Conservation (phyloP, 2,329 filamentous ascomycete species). For the Ascochyta rabiei region DNA sequence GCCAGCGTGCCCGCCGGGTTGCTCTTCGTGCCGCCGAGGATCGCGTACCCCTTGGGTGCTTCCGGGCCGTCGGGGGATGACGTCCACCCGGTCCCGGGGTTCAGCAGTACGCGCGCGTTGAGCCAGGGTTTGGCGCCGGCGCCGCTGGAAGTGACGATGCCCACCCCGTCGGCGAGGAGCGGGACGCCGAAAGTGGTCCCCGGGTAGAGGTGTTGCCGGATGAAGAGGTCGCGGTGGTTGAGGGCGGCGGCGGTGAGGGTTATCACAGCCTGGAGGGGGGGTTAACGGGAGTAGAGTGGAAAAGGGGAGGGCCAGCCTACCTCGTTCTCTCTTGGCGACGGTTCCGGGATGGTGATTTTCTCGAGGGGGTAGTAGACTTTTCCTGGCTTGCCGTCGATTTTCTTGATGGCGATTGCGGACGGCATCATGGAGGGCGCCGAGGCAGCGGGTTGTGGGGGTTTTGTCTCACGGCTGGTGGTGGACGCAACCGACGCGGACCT, state of each 20-base stretch:
- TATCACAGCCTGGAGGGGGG: slow-evolving; percentile 71
- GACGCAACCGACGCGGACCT: slow-evolving; percentile 9
- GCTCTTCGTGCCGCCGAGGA: slow-evolving; percentile 71
- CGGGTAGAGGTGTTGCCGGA: slow-evolving; percentile 90
- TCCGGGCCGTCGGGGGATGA: slow-evolving; percentile 76
- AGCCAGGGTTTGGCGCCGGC: slow-evolving; percentile 61
- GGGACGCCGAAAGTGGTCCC: slow-evolving; percentile 79
- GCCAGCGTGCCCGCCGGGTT: slow-evolving; percentile 73
- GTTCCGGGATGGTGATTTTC: slow-evolving; percentile 38
- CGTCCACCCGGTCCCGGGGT: slow-evolving; percentile 79
- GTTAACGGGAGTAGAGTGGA: too few species aligned
- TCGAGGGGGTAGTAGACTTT: slow-evolving; percentile 79
- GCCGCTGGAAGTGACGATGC: slow-evolving; percentile 71
- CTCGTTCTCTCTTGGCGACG: slow-evolving; percentile 40
- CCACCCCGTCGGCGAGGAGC: slow-evolving; percentile 82
- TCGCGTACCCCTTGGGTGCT: slow-evolving; percentile 61
- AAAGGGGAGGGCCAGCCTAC: too few species aligned
- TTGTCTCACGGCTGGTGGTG: neutral
- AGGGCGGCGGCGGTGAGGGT: slow-evolving; percentile 79
- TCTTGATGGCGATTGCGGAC: slow-evolving; percentile 66
- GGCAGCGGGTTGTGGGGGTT: neutral
- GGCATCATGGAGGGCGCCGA: slow-evolving; percentile 50
- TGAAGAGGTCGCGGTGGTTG: slow-evolving; percentile 95
- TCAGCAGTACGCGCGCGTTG: slow-evolving; percentile 75
- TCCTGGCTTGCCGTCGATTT: slow-evolving; percentile 81